Evolutionary conservation across 2,329 filamentous ascomycete species (phyloP).

Genomic region (Hirsutella minnesotensis): DNA sequence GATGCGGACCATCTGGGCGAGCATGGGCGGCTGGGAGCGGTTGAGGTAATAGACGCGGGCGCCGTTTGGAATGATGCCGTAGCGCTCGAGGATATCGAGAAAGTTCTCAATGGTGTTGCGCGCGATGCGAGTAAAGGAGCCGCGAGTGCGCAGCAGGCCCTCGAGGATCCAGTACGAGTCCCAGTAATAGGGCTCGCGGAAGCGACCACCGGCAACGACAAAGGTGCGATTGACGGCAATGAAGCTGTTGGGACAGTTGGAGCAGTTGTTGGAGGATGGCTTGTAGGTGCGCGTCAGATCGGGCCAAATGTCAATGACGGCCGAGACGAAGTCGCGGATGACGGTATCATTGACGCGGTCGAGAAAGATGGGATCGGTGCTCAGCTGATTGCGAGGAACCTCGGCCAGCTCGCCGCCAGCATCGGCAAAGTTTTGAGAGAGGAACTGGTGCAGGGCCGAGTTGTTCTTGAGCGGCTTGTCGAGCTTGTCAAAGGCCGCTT

Average conservation of each 20-base stretch:
- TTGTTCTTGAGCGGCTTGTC: conserved; percentile 51
- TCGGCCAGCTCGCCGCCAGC: conserved; percentile 51
- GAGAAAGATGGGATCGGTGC: conserved; percentile 47
- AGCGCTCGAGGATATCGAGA: conserved; percentile 50
- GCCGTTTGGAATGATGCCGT: conserved; percentile 57
- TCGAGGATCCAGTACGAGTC: conserved; percentile 59
- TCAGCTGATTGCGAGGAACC: conserved; percentile 37
- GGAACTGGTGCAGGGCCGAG: conserved; percentile 47
- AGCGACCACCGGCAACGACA: conserved; percentile 60
- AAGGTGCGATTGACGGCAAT: conserved; percentile 56
- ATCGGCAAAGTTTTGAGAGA: conserved; percentile 49
- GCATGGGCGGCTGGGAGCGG: conserved; percentile 53
- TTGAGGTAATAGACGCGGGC: conserved; percentile 58
- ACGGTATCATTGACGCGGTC: conserved; percentile 43
- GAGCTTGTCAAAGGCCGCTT: conserved; percentile 47
- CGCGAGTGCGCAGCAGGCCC: conserved; percentile 52
- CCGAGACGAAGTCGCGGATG: conserved; percentile 45
- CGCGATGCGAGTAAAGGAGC: conserved; percentile 50
- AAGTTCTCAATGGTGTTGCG: conserved; percentile 61
- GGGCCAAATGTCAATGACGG: conserved; percentile 60
- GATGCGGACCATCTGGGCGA: conserved; percentile 53
- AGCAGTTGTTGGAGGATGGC: conserved; percentile 32
- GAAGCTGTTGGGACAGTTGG: conserved; percentile 51
- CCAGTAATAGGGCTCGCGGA: conserved; percentile 62
- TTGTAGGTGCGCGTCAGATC: conserved; percentile 50